Evolutionary conservation across 1,139 yeast genomes (phyloP).

Genomic region (Kodamaea plutei): DNA sequence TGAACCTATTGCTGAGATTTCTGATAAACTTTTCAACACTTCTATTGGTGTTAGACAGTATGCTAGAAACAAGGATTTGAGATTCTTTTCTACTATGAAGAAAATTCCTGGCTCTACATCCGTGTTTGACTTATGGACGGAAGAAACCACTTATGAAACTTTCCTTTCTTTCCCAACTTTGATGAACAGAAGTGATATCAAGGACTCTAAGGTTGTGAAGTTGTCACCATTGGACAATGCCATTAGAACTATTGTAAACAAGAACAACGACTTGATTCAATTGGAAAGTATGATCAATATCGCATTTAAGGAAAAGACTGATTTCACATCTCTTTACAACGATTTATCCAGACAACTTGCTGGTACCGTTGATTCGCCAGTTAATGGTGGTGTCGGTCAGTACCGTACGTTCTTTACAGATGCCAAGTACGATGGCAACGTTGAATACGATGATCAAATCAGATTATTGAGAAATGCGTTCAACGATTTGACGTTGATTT

Average conservation of each 20-base stretch:
- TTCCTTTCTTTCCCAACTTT: slow-evolving; percentile 79
- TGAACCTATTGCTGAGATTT: slow-evolving; percentile 58
- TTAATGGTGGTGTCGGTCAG: slow-evolving; percentile 88
- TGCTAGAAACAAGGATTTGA: slow-evolving; percentile 67
- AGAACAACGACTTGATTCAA: slow-evolving; percentile 69
- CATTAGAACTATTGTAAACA: slow-evolving; percentile 57
- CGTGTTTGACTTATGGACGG: slow-evolving; percentile 81
- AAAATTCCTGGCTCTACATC: slow-evolving; percentile 74
- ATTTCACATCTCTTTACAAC: slow-evolving; percentile 48
- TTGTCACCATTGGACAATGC: slow-evolving; percentile 89
- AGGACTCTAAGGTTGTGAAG: slow-evolving; percentile 45
- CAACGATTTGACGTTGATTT: slow-evolving; percentile 62
- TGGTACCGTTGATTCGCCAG: slow-evolving; percentile 91
- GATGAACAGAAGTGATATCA: slow-evolving; percentile 80
- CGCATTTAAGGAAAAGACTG: slow-evolving; percentile 52
- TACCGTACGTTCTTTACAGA: slow-evolving; percentile 66
- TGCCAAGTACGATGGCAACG: slow-evolving; percentile 32
- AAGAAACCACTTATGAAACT: slow-evolving; percentile 78
- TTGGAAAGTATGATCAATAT: slow-evolving; percentile 60
- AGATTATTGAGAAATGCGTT: slow-evolving; percentile 57
- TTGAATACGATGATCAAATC: slow-evolving; percentile 44
- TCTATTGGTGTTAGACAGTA: slow-evolving; percentile 64
- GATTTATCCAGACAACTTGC: slow-evolving; percentile 75
- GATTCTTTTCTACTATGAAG: slow-evolving; percentile 64
- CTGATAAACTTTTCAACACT: slow-evolving; percentile 43